Conservation (phyloP, 495 filamentous ascomycete species). For the Podospora conica region DNA sequence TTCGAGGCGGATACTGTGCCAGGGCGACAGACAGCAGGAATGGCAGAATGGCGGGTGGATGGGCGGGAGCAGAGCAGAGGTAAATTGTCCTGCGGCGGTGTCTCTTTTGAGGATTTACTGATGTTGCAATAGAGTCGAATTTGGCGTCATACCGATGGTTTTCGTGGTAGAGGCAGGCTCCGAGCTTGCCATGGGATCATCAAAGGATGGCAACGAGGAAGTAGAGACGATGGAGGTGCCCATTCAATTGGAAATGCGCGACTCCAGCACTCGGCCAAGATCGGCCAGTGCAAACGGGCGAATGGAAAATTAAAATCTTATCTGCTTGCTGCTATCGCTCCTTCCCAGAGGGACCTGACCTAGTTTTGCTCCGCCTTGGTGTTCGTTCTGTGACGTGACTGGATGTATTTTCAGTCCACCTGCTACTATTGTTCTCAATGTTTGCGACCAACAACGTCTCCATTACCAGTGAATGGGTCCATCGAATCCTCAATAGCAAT, state of each 20-base stretch:
- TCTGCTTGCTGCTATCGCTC: background rate
- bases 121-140: background rate
- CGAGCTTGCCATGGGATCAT: background rate
- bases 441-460: background rate
- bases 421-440: background rate
- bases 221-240: background rate
- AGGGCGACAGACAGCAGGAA: background rate
- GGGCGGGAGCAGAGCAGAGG: background rate
- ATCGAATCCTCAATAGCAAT: background rate
- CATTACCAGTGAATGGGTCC: background rate
- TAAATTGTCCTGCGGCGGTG: background rate
- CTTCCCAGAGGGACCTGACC: background rate
- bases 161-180: background rate
- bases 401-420: background rate
- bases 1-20: background rate
- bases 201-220: background rate
- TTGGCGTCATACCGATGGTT: background rate
- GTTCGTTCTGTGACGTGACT: background rate
- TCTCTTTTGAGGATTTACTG: background rate
- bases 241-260: background rate
- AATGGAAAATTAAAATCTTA: background rate
- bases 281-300: background rate
- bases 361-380: background rate
- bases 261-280: background rate
- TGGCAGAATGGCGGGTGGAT: background rate